Evolutionary conservation across 805 yeast genomes (phyloP).

Genomic region (Debaryomyces castellii): DNA sequence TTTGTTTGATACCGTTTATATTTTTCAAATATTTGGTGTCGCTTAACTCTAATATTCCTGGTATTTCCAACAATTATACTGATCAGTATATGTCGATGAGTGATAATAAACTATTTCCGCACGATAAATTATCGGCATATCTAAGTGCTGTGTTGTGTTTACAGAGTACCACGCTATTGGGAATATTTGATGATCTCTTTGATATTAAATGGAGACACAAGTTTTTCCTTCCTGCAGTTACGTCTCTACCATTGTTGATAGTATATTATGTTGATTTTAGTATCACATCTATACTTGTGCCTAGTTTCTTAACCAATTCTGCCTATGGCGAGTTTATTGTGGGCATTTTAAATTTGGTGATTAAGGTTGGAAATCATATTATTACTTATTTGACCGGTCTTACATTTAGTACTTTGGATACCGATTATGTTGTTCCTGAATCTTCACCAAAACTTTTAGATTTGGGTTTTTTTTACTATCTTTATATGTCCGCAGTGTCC

Average conservation of each 20-base stretch:
- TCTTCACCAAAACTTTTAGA: slow-evolving; percentile 56
- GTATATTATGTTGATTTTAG: slow-evolving; percentile 95
- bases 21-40: slow-evolving; percentile 74
- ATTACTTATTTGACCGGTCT: slow-evolving; percentile 36
- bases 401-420: slow-evolving; percentile 34
- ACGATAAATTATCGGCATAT: slow-evolving; percentile 79
- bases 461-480: slow-evolving; percentile 76
- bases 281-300: slow-evolving; percentile 82
- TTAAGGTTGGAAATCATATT: slow-evolving; percentile 28
- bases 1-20: slow-evolving; percentile 82
- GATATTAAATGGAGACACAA: slow-evolving; percentile 98
- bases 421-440: slow-evolving; percentile 37
- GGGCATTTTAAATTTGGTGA: slow-evolving; percentile 16
- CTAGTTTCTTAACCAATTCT: slow-evolving; percentile 55
- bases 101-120: slow-evolving; percentile 59
- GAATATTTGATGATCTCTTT: slow-evolving; percentile 90
- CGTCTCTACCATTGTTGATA: slow-evolving; percentile 84
- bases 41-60: slow-evolving; percentile 33
- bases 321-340: slow-evolving; percentile 25
- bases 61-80: slow-evolving; percentile 29
- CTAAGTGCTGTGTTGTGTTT: slow-evolving; percentile 81
- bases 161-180: slow-evolving; percentile 80
- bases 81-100: slow-evolving; percentile 33
- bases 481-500: slow-evolving; percentile 87
- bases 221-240: slow-evolving; percentile 92